These are phyloP conservation scores for Blastobotrys raffinosifermentans DNA, from an alignment of 1,139 yeast species.

Conservation along the genomic window DNA sequence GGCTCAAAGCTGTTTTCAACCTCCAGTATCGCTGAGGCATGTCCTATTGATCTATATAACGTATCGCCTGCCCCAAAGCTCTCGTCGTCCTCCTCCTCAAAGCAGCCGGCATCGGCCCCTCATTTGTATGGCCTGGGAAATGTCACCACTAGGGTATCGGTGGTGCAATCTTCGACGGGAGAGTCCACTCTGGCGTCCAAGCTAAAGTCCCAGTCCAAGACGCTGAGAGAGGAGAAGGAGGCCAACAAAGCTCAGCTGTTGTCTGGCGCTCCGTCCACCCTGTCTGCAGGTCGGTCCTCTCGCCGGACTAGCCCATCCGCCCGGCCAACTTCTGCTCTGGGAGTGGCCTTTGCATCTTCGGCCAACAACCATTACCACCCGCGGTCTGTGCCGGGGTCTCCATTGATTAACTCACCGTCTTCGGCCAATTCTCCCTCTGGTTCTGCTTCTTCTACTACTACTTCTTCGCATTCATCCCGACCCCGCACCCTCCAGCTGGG, in stretches of 20 bases:
- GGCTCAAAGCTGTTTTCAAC: conserved; percentile 14
- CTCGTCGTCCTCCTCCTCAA: conserved; percentile 6
- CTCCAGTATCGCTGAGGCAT: conserved; percentile 16
- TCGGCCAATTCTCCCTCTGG: conserved; percentile 12
- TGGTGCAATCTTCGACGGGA: conserved; percentile 14
- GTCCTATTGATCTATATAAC: conserved; percentile 15
- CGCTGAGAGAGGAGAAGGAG: conserved; percentile 19
- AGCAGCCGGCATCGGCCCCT: conserved; percentile 4
- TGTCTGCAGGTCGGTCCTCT: conserved; percentile 4
- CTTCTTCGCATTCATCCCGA: conserved; percentile 9
- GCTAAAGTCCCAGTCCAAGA: conserved; percentile 20
- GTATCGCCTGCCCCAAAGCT: conserved; percentile 5
- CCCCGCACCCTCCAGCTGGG: conserved; percentile 15
- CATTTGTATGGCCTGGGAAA: conserved; percentile 18
- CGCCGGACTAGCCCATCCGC: not conserved
- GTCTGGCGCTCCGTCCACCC: conserved; percentile 1
- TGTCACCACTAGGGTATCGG: conserved; percentile 22
- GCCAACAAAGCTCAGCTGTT: conserved; percentile 22
- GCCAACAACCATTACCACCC: conserved; percentile 6
- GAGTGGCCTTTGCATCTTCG: conserved; percentile 6
- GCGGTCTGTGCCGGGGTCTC: conserved; percentile 15
- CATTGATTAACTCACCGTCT: conserved; percentile 12
- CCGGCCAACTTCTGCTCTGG: conserved; percentile 3
- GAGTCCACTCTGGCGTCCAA: conserved; percentile 13
- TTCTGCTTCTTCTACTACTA: conserved; percentile 9